phyloP scores from a whole-genome alignment of 768 basidiomycete genomes.

The Termitomyces eurrhizus region DNA sequence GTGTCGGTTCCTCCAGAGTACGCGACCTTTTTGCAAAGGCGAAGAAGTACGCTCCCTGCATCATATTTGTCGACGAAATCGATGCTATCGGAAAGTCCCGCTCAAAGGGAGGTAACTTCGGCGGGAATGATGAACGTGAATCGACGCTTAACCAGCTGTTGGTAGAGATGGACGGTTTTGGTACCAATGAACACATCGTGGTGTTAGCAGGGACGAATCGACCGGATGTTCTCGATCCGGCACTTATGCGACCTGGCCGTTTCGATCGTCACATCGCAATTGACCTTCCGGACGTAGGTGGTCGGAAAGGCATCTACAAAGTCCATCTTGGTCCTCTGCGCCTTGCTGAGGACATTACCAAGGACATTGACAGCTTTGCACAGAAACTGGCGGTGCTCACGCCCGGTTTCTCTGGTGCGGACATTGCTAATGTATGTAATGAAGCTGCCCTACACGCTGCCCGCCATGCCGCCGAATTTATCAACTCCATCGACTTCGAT shows the following conservation, averaged over 20 bases:
- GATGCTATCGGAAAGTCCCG: constrained; percentile 98
- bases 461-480: constrained; percentile 71
- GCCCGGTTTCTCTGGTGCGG: constrained; percentile 97
- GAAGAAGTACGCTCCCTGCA: constrained; percentile 96
- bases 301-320: constrained; percentile 89
- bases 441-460: constrained; percentile 96
- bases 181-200: constrained; percentile 95
- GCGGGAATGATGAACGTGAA: constrained; percentile 96
- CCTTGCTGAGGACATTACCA: constrained; percentile 51
- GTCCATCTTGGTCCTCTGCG: constrained; percentile 88
- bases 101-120: constrained; percentile 69
- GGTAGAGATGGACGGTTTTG: constrained; percentile 99
- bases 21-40: constrained; percentile 97
- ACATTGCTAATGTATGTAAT: constrained; percentile 98
- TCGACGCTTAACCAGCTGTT: constrained; percentile 95
- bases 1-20: constrained; percentile 95
- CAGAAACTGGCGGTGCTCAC: constrained; percentile 96
- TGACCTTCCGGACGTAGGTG: constrained; percentile 91
- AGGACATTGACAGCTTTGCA: constrained; percentile 56
- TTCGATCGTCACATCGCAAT: constrained; percentile 97
- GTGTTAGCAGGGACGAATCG: constrained; percentile 96
- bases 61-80: constrained; percentile 99
- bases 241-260: constrained; percentile 94
- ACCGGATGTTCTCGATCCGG: constrained; percentile 93
- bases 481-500: constrained; percentile 87